These are phyloP conservation scores for Erysimum cheiranthoides DNA, from an alignment of 345 rosid species.

Conservation along the genomic window DNA sequence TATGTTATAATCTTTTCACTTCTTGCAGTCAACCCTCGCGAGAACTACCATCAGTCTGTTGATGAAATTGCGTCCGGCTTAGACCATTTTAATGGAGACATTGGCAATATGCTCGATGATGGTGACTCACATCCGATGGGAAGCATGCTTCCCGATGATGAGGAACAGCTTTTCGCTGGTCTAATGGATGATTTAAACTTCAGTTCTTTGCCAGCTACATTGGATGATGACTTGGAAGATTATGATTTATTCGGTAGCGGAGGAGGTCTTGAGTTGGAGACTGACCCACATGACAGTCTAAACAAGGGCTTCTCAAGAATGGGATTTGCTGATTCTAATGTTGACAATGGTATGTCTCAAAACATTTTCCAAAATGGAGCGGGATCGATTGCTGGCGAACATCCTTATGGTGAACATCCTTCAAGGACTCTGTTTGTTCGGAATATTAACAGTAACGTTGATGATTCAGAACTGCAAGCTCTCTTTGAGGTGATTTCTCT, in stretches of 20 bases:
- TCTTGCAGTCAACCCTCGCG: constrained; percentile 55
- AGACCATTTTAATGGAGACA: constrained; percentile 39
- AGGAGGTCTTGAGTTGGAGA: constrained; percentile 80
- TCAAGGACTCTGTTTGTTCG: constrained; percentile 82
- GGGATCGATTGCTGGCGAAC: constrained; percentile 75
- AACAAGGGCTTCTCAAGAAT: constrained; percentile 51
- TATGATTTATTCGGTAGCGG: constrained; percentile 72
- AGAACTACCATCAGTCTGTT: constrained; percentile 42
- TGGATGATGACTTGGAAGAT: constrained; percentile 80
- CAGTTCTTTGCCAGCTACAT: constrained; percentile 54
- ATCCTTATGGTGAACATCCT: constrained; percentile 85
- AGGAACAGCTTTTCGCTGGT: constrained; percentile 69
- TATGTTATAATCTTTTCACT: constrained; percentile 11
- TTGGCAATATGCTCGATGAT: constrained; percentile 47
- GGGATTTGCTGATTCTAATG: constrained; percentile 53
- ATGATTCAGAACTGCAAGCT: constrained; percentile 62
- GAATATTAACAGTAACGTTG: constrained; percentile 77
- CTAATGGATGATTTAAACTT: constrained; percentile 75
- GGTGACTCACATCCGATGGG: constrained; percentile 49
- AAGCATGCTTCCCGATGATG: constrained; percentile 70
- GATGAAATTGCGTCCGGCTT: constrained; percentile 50
- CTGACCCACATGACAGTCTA: constrained; percentile 54
- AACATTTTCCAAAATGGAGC: constrained; percentile 57
- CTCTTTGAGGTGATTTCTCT: constrained; percentile 64
- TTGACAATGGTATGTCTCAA: constrained; percentile 54